phyloP scores from a whole-genome alignment of 257 asterid genomes.

The Solanum rostratum region DNA sequence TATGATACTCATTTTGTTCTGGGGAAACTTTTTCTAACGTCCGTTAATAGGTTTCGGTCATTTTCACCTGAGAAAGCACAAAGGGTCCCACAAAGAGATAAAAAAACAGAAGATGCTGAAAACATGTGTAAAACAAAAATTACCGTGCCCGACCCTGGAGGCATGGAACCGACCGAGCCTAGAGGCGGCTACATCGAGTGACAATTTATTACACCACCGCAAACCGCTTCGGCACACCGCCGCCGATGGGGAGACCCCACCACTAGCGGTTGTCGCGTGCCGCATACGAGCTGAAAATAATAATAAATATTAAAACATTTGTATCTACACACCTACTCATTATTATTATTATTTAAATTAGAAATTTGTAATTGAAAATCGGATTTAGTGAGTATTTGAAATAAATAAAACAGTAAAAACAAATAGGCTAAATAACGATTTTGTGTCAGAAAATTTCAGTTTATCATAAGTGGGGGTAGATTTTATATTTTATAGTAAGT shows the following conservation, averaged over 20 bases:
- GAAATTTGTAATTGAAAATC: not conserved
- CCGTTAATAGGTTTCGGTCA: not conserved
- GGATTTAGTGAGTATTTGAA: not conserved
- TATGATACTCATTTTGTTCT: not conserved
- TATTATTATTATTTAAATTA: not conserved
- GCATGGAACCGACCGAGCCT: conserved; percentile 59
- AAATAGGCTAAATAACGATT: not conserved
- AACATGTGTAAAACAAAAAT: not conserved
- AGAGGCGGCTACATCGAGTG: conserved; percentile 34
- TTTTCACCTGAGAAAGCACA: not conserved
- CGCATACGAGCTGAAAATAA: conserved; percentile 20
- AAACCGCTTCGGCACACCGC: not conserved
- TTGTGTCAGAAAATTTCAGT: not conserved
- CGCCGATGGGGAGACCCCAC: conserved; percentile 27
- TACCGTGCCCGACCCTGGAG: conserved; percentile 23
- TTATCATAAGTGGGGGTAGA: not conserved
- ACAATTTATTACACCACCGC: not conserved
- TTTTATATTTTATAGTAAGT: not conserved
- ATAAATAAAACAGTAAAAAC: not conserved
- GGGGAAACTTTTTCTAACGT: not conserved
- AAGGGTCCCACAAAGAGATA: not conserved
- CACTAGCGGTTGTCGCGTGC: conserved; percentile 58
- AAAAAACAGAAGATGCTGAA: not conserved
- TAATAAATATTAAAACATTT: not conserved
- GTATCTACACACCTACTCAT: no score